Evolutionary conservation across 208 protist genomes (phyloP), one percentile per base, ranked within the genome.

Genomic region (Herpetomonas samuelpessoai): DNA sequence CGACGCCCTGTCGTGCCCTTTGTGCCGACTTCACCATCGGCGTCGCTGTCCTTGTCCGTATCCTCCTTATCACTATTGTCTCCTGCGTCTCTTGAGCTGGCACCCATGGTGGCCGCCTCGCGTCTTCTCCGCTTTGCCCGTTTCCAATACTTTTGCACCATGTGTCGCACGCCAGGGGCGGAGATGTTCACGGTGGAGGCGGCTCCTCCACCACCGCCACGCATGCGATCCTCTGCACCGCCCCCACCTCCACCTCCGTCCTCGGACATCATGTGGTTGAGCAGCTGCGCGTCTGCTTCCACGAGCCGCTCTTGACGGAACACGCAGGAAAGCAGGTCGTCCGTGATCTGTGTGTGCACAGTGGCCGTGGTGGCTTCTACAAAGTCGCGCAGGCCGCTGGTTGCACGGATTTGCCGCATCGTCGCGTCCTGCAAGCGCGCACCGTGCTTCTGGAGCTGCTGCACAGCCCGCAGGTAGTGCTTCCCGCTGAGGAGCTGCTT

Each of bases 251-350:
- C 62, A 18, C 22, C 57, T 55, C 72, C 69, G 27, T 60, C 69
- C 22, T 68, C 74, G 7, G 69, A 66, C 16, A 91, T 64, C 67
- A 95, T 71, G 47, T 73, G 66, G 46, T 79, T 57, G 54, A 91
- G 44, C n/a, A 83, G 48, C 44, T 85, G 74, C 19, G 68, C 62
- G 49, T 95, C 78, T 22, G 76, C 84, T 47, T 82, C 81, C 24
- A 74, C 53, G 28, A 88, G 65, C 6, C 71, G 70, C 45, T 86
- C 76, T 46, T 92, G 74, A 2, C 83, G 71, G 73, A 95, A 95
- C 0, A 95, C 75, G 57, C 83, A 92, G 25, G 65, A 56, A 30
- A 92, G 71, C 22, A 95, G 61, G 52, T 89, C 83, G 56, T 91
- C 80, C 28, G 88, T 76, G 31, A 95, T 83, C 18, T 57, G 63